These are phyloP conservation scores for Acanthamoeba healyi DNA, from an alignment of 208 protist genomes.

Conservation along the genomic window DNA sequence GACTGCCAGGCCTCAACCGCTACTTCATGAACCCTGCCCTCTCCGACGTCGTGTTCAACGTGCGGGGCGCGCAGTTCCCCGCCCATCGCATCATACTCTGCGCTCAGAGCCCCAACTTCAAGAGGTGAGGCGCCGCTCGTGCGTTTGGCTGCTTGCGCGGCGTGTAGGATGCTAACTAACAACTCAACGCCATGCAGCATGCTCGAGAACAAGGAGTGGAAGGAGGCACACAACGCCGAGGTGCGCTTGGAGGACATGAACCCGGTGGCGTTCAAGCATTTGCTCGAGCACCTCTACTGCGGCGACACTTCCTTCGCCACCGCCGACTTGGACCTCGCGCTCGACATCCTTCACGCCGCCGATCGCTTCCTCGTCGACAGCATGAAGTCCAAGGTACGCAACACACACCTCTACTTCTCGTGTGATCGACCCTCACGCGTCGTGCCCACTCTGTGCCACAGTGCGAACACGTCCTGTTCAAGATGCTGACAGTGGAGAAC, in stretches of 20 bases:
- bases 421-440: no score
- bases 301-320: background rate
- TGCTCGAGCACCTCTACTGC: background rate
- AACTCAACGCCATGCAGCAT: no score
- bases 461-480: background rate
- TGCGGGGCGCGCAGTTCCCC: background rate
- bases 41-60: background rate
- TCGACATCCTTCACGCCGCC: background rate
- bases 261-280: background rate
- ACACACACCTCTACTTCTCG: no score
- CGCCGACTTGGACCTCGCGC: background rate
- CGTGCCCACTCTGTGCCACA: background rate
- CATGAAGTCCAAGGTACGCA: background rate
- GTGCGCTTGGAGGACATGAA: background rate
- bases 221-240: background rate
- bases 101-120: background rate
- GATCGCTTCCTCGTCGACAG: background rate
- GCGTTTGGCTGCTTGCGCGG: no score
- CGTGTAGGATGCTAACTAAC: no score
- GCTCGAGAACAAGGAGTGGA: conserved; percentile 4
- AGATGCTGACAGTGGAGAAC: background rate
- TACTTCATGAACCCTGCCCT: background rate
- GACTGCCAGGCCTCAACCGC: background rate
- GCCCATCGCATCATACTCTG: conserved; percentile 2
- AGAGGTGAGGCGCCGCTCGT: background rate